Evolutionary conservation across 331 rosid genomes (phyloP).

Genomic region (Dryas integrifolia): DNA sequence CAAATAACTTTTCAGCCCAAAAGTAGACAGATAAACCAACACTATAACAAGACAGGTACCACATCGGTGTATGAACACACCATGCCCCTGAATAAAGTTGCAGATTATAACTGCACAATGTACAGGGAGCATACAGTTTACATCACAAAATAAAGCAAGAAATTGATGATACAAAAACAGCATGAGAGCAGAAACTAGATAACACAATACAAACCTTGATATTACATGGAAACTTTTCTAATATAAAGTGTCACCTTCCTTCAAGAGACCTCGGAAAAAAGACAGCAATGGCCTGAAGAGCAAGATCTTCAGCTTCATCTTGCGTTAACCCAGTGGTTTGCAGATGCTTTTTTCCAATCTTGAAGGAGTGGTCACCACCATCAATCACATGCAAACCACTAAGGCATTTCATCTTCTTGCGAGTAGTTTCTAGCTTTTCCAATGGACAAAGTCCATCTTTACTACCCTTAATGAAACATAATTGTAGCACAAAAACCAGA

Average conservation of each 20-base stretch:
- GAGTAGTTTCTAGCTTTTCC: conserved; percentile 64
- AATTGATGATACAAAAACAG: background rate
- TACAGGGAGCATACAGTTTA: background rate
- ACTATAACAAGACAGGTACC: background rate
- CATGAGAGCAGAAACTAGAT: background rate
- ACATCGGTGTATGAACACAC: background rate
- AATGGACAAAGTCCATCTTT: conserved; percentile 72
- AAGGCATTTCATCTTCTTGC: conserved; percentile 61
- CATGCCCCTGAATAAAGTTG: background rate
- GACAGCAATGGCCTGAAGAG: conserved; percentile 51
- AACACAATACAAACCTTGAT: conserved; percentile 1
- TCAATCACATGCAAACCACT: conserved; percentile 64
- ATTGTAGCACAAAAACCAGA: conserved; percentile 5
- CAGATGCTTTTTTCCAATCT: conserved; percentile 77
- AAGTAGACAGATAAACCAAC: background rate
- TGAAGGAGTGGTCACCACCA: conserved; percentile 94
- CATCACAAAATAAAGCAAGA: background rate
- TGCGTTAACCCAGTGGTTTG: conserved; percentile 58
- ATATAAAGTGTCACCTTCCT: conserved; percentile 20
- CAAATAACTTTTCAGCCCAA: conserved; percentile 1
- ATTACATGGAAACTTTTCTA: conserved; percentile 10
- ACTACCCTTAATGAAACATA: conserved; percentile 61
- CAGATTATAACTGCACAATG: too few species aligned
- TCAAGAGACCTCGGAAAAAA: conserved; percentile 41
- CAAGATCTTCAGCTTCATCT: conserved; percentile 63